Base-by-base conservation (phyloP, 352 stramenopile genomes). In the Phytophthora pini region DNA sequence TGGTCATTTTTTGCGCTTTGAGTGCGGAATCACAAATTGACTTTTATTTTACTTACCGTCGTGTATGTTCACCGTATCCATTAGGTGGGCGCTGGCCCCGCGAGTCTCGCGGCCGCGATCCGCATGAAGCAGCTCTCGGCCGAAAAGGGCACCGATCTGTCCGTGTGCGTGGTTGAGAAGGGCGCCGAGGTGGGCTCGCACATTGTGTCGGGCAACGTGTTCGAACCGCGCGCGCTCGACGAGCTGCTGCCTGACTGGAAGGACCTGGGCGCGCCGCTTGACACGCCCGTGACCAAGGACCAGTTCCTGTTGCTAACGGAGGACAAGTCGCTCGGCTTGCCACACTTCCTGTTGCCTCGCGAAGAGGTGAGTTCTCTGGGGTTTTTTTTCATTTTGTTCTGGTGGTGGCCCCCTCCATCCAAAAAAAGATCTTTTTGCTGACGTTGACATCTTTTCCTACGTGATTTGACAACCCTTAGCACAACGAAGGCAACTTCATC, bases 401-500 rank as follows among this genome's bases (percentile, higher is more conserved):
- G 58, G 44, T 57, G 38, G 46, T 45, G 52, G 10, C 17, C 8
- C 8, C 31, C 10, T 12, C 31, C 8, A 13, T 9, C 31, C 9
- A 49, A 10, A 29, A 32, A 55, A 31, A 29, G 9, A 49, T 49
- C 11, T 59, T 57, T 46, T 34, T 20, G 31, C 32, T 62, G 36
- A 48, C 44, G 34, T 40, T 36, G 12, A 55, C 46, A 32, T 55
- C 1, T 20, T 44, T 9, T 71, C 54, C 41, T 59, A 10, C 58
- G 26, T 39, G 56, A 60, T 72, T 78, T 79, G 40, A 46, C 20
- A 49, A 59, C 56, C 13, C 59, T 41, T 73, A 95, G 89, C 90
- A 99, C 83, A 99, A 99, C 74, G 58, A 99, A 54, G 97, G 98
- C 56, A 99, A 99, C 88, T 99, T 98, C 80, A 91, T 99, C 38